Base-by-base conservation (phyloP, 192 early-diverging fungal species). In the Chytriomyces hyalinus region DNA sequence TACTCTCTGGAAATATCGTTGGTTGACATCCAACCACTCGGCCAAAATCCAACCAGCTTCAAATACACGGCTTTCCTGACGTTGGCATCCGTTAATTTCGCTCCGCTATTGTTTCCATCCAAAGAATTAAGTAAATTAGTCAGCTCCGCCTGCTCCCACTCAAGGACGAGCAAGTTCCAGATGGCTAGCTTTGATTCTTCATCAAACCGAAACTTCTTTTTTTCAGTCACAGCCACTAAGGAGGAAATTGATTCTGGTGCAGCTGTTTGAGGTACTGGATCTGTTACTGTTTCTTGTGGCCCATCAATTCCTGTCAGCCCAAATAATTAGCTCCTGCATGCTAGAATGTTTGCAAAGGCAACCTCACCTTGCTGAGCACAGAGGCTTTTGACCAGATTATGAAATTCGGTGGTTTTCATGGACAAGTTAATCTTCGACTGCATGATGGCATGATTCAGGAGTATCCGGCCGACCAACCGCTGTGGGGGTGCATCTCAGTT, bases 121-220 rank as follows among this genome's bases (percentile, higher is more conserved):
- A 73, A 4, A 2, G 61, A 53, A 51, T 69, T 44, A 17, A 61
- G 57, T 6, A 69, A 45, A 49, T 77, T 68, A 7, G n/a, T 20
- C 2, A 77, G 66, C 57, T 75, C 71, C 7, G 71, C 69, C 20
- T 73, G 61, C 60, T 72, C 70, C 57, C 78, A 79, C 49, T 71
- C 78, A 20, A 73, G 44, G 20, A 67, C 65, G 15, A 79, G 49
- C 11, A 79, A n/a, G 47, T 79, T 79, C 78, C 78, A 79, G 20
- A 79, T 47, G 11, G 62, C 46, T n/a, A 63, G 20, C 47, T 69
- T 72, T 8, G 48, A 20, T 43, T 79, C 78, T 15, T 79, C 71
- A n/a, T 45, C 20, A 46, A 70, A 79, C 43, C 50, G 64, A 43
- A 79, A 79, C 70, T 79, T 79, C 36, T 67, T 72, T 62, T 74